These are phyloP conservation scores for Calonectria henricotiae DNA, from an alignment of 2,329 filamentous ascomycete species.

Conservation along the genomic window DNA sequence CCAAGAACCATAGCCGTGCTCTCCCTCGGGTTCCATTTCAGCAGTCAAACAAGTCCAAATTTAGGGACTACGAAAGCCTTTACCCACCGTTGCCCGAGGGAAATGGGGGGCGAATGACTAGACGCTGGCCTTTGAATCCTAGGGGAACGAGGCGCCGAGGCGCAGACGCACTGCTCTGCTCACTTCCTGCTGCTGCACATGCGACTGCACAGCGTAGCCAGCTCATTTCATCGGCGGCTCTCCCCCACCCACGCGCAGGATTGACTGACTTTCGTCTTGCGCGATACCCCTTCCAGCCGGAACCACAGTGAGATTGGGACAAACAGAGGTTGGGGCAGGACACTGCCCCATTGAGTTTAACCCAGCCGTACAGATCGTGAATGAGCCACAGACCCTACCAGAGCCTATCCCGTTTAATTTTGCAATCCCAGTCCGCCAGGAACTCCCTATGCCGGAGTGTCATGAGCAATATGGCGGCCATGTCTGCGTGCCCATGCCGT, in stretches of 20 bases:
- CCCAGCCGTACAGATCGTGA: slow-evolving; percentile 27
- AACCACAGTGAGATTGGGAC: slow-evolving; percentile 39
- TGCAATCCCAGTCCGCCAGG: slow-evolving; percentile 23
- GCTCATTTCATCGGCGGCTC: slow-evolving; percentile 48
- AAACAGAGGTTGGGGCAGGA: slow-evolving; percentile 22
- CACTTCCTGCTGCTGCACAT: slow-evolving; percentile 35
- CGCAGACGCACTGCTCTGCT: slow-evolving; percentile 20
- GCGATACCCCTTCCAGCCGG: slow-evolving; percentile 21
- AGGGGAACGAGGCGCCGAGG: neutral
- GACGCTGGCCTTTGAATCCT: slow-evolving; percentile 34
- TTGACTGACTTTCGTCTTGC: slow-evolving; percentile 22
- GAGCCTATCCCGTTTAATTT: slow-evolving; percentile 30
- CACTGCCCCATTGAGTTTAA: slow-evolving; percentile 46
- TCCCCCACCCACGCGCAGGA: slow-evolving; percentile 34
- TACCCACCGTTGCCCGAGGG: slow-evolving; percentile 26
- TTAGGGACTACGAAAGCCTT: neutral
- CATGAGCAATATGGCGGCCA: neutral
- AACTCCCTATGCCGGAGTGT: slow-evolving; percentile 2
- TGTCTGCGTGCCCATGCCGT: neutral
- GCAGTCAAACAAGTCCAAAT: neutral
- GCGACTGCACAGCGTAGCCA: slow-evolving; percentile 39
- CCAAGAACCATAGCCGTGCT: slow-evolving; percentile 24
- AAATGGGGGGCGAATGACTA: slow-evolving; percentile 26
- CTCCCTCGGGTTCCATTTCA: neutral
- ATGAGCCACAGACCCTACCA: slow-evolving; percentile 2